A percentile compares a stretch with the other conserved stretches of the same genome.
These are phyloP conservation scores for Aureobasidium melanogenum DNA, from an alignment of 2,329 filamentous ascomycete genomes.

Conservation along the genomic window DNA sequence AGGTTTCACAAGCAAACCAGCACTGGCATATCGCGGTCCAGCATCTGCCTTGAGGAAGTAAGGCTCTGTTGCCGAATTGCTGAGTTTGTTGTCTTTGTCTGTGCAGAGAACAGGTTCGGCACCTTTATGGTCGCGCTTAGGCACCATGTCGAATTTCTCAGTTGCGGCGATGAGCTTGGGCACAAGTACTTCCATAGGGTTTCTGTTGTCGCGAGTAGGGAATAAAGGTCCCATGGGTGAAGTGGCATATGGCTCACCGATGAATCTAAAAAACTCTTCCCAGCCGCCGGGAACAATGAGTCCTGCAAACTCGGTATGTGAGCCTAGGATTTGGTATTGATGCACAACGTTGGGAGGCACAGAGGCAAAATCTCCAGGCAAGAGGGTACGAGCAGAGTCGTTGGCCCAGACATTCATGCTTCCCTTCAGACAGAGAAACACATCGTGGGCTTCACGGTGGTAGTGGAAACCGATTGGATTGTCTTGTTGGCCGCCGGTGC, in stretches of 20 bases:
- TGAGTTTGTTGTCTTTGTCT: constrained; percentile 30
- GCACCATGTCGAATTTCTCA: constrained; percentile 48
- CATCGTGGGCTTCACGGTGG: constrained; percentile 48
- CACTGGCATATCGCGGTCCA: constrained; percentile 38
- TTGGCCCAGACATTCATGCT: constrained; percentile 49
- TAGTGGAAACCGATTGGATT: constrained; percentile 42
- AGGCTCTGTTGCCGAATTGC: constrained; percentile 32
- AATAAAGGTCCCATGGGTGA: constrained; percentile 30
- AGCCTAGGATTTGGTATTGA: constrained; percentile 46
- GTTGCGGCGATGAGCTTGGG: constrained; percentile 49
- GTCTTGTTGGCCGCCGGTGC: constrained; percentile 8
- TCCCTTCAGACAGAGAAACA: constrained; percentile 49
- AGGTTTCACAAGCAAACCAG: constrained; percentile 39
- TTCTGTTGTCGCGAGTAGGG: constrained; percentile 44
- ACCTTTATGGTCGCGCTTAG: constrained; percentile 39
- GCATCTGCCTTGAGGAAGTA: constrained; percentile 47
- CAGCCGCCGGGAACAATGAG: constrained; percentile 50
- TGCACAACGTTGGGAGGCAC: constrained; percentile 44
- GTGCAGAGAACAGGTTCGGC: constrained; percentile 36
- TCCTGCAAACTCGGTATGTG: constrained; percentile 46
- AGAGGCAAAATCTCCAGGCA: constrained; percentile 49
- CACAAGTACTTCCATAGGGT: constrained; percentile 42
- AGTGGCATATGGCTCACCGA: constrained; percentile 40
- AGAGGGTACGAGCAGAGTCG: constrained; percentile 46
- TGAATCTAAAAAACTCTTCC: constrained; percentile 53